These are phyloP conservation scores for Clavariopsis aquatica DNA, from an alignment of 495 filamentous ascomycete species.

Conservation along the genomic window DNA sequence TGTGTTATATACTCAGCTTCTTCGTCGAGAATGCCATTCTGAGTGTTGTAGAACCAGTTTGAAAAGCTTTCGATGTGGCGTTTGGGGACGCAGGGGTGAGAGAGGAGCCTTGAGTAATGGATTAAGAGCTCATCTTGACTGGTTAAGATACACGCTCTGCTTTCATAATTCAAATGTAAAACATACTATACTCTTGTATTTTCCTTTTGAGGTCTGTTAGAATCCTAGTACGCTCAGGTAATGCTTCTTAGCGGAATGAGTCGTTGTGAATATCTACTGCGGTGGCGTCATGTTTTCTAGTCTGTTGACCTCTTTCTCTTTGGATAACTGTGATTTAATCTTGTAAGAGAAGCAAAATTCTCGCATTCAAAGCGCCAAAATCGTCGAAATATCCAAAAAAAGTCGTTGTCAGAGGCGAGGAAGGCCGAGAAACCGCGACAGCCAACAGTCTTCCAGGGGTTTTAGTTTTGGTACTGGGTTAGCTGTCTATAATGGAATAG, in stretches of 20 bases:
- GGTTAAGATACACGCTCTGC: not conserved
- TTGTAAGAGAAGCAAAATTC: constrained; percentile 13
- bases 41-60: constrained; percentile 21
- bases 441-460: constrained; percentile 17
- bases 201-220: not conserved
- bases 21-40: constrained; percentile 18
- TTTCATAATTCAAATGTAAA: not conserved
- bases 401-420: constrained; percentile 15
- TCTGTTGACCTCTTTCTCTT: not conserved
- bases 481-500: not conserved
- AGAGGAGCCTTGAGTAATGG: constrained; percentile 6
- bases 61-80: constrained; percentile 4
- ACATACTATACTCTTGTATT: constrained; percentile 12
- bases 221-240: constrained; percentile 3
- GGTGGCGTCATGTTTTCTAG: not conserved
- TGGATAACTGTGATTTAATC: constrained; percentile 6
- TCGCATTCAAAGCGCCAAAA: constrained; percentile 7
- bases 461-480: not conserved
- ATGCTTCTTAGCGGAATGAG: constrained; percentile 14
- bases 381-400: constrained; percentile 2
- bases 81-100: not conserved
- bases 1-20: constrained; percentile 11
- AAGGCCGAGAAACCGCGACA: constrained; percentile 7
- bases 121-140: constrained; percentile 1
- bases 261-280: constrained; percentile 17